Conservation (phyloP, 176 grass and related monocot species). For the Lolium perenne region DNA sequence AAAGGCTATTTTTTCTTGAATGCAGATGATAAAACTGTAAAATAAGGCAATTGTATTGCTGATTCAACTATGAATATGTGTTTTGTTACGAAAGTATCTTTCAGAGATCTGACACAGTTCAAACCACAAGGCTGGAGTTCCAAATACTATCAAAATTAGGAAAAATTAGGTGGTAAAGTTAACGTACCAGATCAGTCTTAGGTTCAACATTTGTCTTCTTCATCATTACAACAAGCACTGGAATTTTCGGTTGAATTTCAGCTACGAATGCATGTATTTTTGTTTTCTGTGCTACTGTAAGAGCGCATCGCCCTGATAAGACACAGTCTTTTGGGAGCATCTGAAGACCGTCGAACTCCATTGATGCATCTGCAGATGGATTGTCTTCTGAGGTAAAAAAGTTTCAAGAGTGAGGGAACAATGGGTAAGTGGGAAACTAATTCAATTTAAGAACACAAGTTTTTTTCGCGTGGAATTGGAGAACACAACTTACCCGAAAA, state of each 20-base stretch:
- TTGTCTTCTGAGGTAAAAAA: slow-evolving; percentile 21
- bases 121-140: background rate
- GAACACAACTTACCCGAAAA: slow-evolving; percentile 24
- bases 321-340: background rate
- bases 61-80: background rate
- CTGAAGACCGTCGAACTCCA: background rate
- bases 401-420: background rate
- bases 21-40: background rate
- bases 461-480: background rate
- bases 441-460: background rate
- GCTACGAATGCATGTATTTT: slow-evolving; percentile 10
- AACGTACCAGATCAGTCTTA: background rate
- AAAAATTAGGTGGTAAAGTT: background rate
- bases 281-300: slow-evolving; percentile 20
- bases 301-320: background rate
- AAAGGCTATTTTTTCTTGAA: background rate
- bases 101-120: background rate
- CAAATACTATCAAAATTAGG: background rate
- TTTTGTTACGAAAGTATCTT: background rate
- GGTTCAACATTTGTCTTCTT: slow-evolving; percentile 11
- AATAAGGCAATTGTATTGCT: background rate
- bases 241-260: slow-evolving; percentile 24
- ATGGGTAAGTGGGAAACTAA: background rate
- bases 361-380: background rate
- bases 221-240: slow-evolving; percentile 40